Conservation (phyloP, 331 rosid species). For the Malus hybrid region DNA sequence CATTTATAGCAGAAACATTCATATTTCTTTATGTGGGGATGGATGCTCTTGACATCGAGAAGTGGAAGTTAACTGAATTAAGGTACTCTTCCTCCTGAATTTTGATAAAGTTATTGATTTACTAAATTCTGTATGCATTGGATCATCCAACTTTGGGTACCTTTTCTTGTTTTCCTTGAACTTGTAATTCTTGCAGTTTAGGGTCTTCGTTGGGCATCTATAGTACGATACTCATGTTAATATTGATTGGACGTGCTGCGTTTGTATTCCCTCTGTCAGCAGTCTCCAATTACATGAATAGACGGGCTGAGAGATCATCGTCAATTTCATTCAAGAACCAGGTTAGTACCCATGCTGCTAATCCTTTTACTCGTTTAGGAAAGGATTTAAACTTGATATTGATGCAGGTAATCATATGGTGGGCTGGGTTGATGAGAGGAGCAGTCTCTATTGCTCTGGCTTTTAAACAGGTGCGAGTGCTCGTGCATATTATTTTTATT, state of each 20-base stretch:
- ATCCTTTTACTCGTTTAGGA: not conserved
- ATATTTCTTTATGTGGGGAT: constrained; percentile 91
- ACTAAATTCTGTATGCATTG: too few relatives aligned
- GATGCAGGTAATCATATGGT: constrained; percentile 69
- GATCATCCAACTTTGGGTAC: not conserved
- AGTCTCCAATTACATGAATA: constrained; percentile 52
- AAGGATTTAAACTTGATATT: not conserved
- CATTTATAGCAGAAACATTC: constrained; percentile 84
- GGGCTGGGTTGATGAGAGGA: constrained; percentile 96
- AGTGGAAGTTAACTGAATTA: constrained; percentile 70
- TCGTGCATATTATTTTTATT: not conserved
- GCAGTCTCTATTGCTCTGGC: constrained; percentile 96
- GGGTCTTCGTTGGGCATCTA: constrained; percentile 50
- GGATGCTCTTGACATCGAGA: constrained; percentile 89
- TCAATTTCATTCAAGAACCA: constrained; percentile 58
- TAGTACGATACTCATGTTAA: constrained; percentile 44
- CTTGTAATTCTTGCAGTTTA: constrained; percentile 30
- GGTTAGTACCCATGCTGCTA: constrained; percentile 27
- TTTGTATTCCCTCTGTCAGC: constrained; percentile 82
- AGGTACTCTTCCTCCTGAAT: constrained; percentile 37
- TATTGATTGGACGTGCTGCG: constrained; percentile 73
- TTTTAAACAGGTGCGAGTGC: constrained; percentile 57
- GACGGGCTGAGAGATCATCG: constrained; percentile 31
- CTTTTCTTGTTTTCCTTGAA: not conserved
- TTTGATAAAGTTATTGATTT: not conserved